phyloP scores from a whole-genome alignment of 2,329 filamentous ascomycete species.

The Hypoxylon sp. region DNA sequence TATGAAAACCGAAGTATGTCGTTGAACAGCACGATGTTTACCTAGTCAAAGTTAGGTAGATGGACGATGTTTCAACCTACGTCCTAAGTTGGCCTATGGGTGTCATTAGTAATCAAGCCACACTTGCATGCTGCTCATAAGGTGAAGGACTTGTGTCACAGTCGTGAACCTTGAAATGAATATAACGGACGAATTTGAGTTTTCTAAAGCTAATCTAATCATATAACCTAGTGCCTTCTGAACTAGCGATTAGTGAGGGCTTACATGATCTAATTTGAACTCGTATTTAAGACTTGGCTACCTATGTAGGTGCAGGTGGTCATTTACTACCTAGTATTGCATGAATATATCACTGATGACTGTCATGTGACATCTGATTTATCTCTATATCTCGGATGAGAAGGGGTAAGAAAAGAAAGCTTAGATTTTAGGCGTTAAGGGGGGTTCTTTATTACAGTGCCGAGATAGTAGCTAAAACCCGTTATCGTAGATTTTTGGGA shows the following conservation, averaged over 20 bases:
- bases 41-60: background rate
- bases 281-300: background rate
- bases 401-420: background rate
- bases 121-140: background rate
- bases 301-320: too few species aligned
- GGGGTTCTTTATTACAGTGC: background rate
- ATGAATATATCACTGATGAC: background rate
- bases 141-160: background rate
- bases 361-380: background rate
- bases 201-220: constrained; percentile 2
- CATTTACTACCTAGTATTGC: too few species aligned
- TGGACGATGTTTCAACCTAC: background rate
- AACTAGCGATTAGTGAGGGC: background rate
- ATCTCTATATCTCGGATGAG: background rate
- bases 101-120: background rate
- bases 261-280: background rate
- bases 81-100: background rate
- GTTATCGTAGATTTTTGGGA: background rate
- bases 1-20: background rate
- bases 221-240: background rate
- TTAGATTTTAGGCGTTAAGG: background rate
- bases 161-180: background rate
- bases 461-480: constrained; percentile 28
- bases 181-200: background rate
- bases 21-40: background rate